Evolutionary conservation across 2,329 filamentous ascomycete genomes (phyloP).

Genomic region (Monosporascus sp.): DNA sequence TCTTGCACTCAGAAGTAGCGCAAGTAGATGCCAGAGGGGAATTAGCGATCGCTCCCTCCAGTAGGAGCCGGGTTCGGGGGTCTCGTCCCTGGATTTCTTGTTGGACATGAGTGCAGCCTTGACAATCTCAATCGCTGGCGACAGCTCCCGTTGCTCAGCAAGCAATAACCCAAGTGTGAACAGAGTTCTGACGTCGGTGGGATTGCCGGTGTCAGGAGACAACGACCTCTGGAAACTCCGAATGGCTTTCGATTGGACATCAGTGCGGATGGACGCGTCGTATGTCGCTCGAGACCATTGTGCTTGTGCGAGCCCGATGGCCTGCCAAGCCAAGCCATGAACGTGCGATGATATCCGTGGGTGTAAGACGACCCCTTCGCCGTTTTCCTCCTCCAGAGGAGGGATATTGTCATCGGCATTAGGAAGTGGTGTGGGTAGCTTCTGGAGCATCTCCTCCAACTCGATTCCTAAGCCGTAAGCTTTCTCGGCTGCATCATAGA

Average conservation of each 20-base stretch:
- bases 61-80: slow-evolving; percentile 42
- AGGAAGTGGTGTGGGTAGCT: slow-evolving; percentile 36
- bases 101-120: slow-evolving; percentile 67
- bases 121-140: slow-evolving; percentile 74
- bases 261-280: slow-evolving; percentile 64
- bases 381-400: slow-evolving; percentile 28
- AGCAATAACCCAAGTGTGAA: slow-evolving; percentile 82
- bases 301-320: slow-evolving; percentile 79
- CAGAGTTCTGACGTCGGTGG: slow-evolving; percentile 67
- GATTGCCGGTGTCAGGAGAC: slow-evolving; percentile 58
- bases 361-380: slow-evolving; percentile 29
- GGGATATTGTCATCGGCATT: slow-evolving; percentile 22
- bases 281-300: slow-evolving; percentile 82
- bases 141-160: slow-evolving; percentile 78
- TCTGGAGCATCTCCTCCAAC: slow-evolving; percentile 70
- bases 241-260: slow-evolving; percentile 73
- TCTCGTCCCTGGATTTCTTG: slow-evolving; percentile 41
- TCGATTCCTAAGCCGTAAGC: slow-evolving; percentile 65
- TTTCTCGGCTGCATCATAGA: slow-evolving; percentile 68
- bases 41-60: slow-evolving; percentile 64
- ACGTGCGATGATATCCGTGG: slow-evolving; percentile 51
- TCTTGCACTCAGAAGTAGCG: slow-evolving; percentile 77
- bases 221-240: slow-evolving; percentile 69
- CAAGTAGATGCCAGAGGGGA: slow-evolving; percentile 86
- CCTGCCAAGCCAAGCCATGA: slow-evolving; percentile 70